Base-by-base conservation (phyloP, 805 yeast genomes). In the Metschnikowia vanudenii region DNA sequence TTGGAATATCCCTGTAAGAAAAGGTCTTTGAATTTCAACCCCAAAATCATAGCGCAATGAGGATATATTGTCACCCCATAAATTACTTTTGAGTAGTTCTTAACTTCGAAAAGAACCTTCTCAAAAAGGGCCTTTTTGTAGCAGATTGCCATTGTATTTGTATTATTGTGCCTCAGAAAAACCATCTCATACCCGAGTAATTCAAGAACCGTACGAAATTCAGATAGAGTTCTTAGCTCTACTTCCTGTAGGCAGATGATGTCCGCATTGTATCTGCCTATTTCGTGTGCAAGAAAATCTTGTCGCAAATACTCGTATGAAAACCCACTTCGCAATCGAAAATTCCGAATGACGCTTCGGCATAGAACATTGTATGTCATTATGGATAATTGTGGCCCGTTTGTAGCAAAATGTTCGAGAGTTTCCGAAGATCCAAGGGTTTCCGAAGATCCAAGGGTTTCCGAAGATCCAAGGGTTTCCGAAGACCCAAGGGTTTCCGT, bases 281-380 rank as follows among this genome's bases (percentile, higher is more conserved):
- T 35, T 16, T 44, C 47, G 17, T 35, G 35, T 3, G 24, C 18
- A 17, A 44, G 43, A 19, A 44, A 13, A 2, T 9, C 18, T 16
- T 20, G 32, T 5, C 47, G 37, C 4, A 74, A 2, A 6, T n/a
- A 1, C 2, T 12, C 19, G 5, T 3, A 11, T 8, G 31, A 22
- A 20, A n/a, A 16, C 74, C 22, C 35, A n/a, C 26, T 17, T 10
- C 13, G 14, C 10, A 5, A 3, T 3, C 8, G 5, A 19, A 17
- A 37, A n/a, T 34, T 37, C 7, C 26, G 12, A 14, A 12, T 11
- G 10, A 24, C 30, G n/a, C 34, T 28, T 4, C 9, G n/a, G 11
- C 97, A 97, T 22, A 94, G 17, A 24, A 33, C 30, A 14, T 38
- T 43, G 28, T 43, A 43, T 2, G 47, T 43, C 42, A 43, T 43